Percentiles rank a stretch among this genome's conserved stretches.
phyloP scores from a whole-genome alignment of 2,329 filamentous ascomycete species.

The Fusarium sp. region DNA sequence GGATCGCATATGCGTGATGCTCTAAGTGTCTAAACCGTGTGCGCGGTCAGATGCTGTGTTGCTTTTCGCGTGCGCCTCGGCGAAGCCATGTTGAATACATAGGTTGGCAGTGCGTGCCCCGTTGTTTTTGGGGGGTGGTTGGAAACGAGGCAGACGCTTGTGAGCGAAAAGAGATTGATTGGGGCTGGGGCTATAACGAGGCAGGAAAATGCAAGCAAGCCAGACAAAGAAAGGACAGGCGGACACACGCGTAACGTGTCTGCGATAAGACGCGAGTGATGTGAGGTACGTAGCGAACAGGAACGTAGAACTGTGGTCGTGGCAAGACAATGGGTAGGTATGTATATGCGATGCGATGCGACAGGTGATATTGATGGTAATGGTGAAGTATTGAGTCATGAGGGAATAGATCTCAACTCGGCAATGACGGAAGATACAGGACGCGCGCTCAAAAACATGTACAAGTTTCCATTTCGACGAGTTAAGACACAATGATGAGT shows the following conservation, averaged over 20 bases:
- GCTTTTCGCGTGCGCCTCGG: constrained; percentile 22
- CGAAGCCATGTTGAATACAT: constrained; percentile 11
- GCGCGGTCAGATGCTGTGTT: constrained; percentile 32
- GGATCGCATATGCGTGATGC: constrained; percentile 7
- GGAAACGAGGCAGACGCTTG: constrained; percentile 17
- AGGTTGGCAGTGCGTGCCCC: constrained; percentile 18
- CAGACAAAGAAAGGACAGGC: background rate
- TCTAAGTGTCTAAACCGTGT: constrained; percentile 17
- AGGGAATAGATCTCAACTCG: constrained; percentile 15
- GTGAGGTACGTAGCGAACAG: constrained; percentile 11
- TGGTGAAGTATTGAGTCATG: constrained; percentile 4
- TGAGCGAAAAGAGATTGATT: constrained; percentile 18
- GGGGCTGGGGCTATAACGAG: constrained; percentile 27
- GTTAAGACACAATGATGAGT: background rate
- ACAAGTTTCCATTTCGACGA: background rate
- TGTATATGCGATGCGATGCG: background rate
- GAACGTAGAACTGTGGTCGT: constrained; percentile 8
- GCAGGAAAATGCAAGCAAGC: constrained; percentile 5
- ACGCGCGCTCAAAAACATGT: constrained; percentile 25
- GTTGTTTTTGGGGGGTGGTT: constrained; percentile 33
- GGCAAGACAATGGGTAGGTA: background rate
- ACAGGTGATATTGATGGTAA: background rate
- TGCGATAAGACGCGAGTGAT: constrained; percentile 8
- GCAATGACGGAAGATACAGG: constrained; percentile 30
- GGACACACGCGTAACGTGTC: constrained; percentile 17